Evolutionary conservation across 2,329 filamentous ascomycete genomes (phyloP).

Genomic region (Exophiala sp.): DNA sequence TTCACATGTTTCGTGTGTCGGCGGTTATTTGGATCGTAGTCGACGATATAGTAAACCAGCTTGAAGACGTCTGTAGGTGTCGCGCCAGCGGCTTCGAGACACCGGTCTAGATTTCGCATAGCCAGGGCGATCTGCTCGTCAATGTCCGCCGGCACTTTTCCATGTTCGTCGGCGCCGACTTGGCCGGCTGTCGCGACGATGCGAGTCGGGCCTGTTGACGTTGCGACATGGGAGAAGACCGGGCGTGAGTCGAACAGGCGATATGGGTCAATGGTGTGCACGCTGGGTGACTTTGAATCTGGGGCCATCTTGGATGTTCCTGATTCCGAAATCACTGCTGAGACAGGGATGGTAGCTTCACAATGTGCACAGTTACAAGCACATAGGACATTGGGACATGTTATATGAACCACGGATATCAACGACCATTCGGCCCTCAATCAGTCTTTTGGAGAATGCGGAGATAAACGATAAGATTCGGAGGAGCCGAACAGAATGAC

Average conservation of each 20-base stretch:
- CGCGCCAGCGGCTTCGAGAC: slow-evolving; percentile 38
- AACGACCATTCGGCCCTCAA: too few relatives aligned
- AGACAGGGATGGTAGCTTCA: not conserved
- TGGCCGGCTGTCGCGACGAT: slow-evolving; percentile 33
- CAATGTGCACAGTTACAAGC: not conserved
- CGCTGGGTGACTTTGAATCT: slow-evolving; percentile 1
- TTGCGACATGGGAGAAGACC: slow-evolving; percentile 19
- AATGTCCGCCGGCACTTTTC: slow-evolving; percentile 37
- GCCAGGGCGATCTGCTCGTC: slow-evolving; percentile 43
- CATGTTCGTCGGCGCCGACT: slow-evolving; percentile 33
- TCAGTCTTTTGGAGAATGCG: too few relatives aligned
- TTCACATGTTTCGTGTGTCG: slow-evolving; percentile 39
- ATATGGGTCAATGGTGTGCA: slow-evolving; percentile 18
- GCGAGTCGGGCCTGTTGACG: slow-evolving; percentile 12
- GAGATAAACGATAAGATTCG: too few relatives aligned
- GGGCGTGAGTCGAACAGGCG: slow-evolving; percentile 13
- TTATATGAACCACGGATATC: too few relatives aligned
- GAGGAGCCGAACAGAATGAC: too few relatives aligned
- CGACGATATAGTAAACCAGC: slow-evolving; percentile 44
- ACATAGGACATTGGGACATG: too few relatives aligned
- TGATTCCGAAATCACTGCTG: not conserved
- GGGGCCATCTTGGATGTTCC: not conserved
- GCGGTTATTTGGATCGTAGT: slow-evolving; percentile 39
- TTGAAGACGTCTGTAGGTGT: slow-evolving; percentile 40
- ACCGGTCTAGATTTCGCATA: slow-evolving; percentile 38